phyloP scores from a whole-genome alignment of 2,329 filamentous ascomycete species.

The Blastomyces parvus region DNA sequence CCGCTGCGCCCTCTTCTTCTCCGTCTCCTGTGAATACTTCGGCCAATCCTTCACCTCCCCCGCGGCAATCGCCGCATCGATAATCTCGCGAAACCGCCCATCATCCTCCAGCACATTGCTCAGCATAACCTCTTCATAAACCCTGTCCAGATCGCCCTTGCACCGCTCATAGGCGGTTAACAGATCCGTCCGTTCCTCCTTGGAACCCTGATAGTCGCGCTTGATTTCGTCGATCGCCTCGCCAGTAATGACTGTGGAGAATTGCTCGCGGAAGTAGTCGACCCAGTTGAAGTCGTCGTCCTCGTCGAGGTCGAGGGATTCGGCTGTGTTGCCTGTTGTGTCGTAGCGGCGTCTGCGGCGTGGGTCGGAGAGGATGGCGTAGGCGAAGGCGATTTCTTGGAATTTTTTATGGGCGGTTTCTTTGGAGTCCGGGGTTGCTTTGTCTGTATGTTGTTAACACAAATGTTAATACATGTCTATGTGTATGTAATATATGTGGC shows the following conservation, averaged over 20 bases:
- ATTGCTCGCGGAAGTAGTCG: conserved; percentile 80
- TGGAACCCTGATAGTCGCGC: conserved; percentile 69
- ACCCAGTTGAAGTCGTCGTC: conserved; percentile 77
- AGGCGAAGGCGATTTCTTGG: conserved; percentile 85
- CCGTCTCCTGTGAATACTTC: conserved; percentile 65
- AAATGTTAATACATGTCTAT: not conserved
- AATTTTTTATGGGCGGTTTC: conserved; percentile 68
- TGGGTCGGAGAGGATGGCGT: conserved; percentile 81
- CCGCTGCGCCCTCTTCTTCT: conserved; percentile 51
- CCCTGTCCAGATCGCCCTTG: conserved; percentile 63
- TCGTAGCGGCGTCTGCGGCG: conserved; percentile 78
- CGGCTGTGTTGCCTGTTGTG: conserved; percentile 76
- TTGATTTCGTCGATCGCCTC: conserved; percentile 69
- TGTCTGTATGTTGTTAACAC: conserved; percentile 48
- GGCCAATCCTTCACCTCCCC: conserved; percentile 58
- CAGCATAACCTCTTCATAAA: conserved; percentile 81
- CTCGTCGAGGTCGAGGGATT: conserved; percentile 60
- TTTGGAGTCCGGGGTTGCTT: conserved; percentile 59
- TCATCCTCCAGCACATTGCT: conserved; percentile 79
- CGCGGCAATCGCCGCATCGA: conserved; percentile 66
- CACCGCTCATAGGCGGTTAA: conserved; percentile 63
- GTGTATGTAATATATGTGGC: not conserved
- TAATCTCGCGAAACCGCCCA: conserved; percentile 67
- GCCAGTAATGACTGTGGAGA: conserved; percentile 61
- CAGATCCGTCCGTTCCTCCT: conserved; percentile 73